Evolutionary conservation across 257 asterid species (phyloP).

Genomic region (Verbascum thapsus): DNA sequence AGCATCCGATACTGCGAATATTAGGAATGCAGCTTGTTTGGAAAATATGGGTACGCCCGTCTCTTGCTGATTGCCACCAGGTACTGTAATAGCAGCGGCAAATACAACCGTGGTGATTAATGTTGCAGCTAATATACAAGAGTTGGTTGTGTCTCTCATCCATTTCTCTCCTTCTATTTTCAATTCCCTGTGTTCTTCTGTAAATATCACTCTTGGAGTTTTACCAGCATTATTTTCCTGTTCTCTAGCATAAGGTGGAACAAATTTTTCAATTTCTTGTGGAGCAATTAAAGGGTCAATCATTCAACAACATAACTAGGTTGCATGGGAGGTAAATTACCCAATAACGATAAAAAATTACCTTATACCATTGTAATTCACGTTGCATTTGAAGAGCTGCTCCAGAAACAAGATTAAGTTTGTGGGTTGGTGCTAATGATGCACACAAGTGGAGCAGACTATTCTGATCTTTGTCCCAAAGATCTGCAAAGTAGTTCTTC

Average conservation of each 20-base stretch:
- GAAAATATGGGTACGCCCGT: slow-evolving; percentile 17
- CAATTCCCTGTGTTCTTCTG: background rate
- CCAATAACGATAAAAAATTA: too few relatives aligned
- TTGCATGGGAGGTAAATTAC: too few relatives aligned
- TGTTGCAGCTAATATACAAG: slow-evolving; percentile 13
- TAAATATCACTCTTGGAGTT: slow-evolving; percentile 8
- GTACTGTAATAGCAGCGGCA: slow-evolving; percentile 23
- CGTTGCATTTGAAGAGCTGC: too few relatives aligned
- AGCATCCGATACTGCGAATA: slow-evolving; percentile 21
- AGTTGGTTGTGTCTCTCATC: slow-evolving; percentile 20
- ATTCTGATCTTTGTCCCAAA: too few relatives aligned
- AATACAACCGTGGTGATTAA: slow-evolving; percentile 17
- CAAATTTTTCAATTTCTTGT: slow-evolving; percentile 16
- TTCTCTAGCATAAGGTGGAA: background rate
- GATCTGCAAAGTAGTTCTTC: too few relatives aligned
- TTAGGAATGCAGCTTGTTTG: background rate
- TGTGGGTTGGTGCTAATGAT: too few relatives aligned
- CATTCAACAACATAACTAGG: too few relatives aligned
- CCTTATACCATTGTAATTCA: too few relatives aligned
- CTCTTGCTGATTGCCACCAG: slow-evolving; percentile 11
- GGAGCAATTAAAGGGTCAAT: too few relatives aligned
- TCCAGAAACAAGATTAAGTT: too few relatives aligned
- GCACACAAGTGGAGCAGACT: too few relatives aligned
- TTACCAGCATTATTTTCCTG: background rate
- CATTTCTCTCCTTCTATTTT: slow-evolving; percentile 5